Conservation (phyloP, 805 yeast species). For the Starmerella bombicola region DNA sequence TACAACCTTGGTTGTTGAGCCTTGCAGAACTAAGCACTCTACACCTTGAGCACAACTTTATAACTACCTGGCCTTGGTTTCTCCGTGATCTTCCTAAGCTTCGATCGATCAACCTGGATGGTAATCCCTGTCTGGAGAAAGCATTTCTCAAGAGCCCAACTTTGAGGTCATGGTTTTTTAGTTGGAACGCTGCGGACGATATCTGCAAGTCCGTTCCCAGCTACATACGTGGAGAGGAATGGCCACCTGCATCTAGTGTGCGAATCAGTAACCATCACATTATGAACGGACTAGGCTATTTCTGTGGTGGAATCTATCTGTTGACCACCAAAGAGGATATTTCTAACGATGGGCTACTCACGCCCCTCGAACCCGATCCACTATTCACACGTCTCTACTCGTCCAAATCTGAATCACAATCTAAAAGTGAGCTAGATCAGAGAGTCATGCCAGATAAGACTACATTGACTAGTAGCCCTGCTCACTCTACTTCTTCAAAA, state of each 20-base stretch:
- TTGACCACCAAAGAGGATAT: slow-evolving; percentile 3
- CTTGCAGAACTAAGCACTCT: slow-evolving; percentile 1
- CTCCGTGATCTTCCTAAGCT: slow-evolving; percentile 4
- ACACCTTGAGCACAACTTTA: slow-evolving; percentile 13
- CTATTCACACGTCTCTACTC: slow-evolving; percentile 2
- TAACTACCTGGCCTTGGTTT: slow-evolving; percentile 19
- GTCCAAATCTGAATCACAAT: not conserved
- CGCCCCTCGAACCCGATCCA: slow-evolving; percentile 12
- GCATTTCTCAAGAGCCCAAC: slow-evolving; percentile 17
- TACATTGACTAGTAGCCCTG: not conserved
- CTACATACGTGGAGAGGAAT: slow-evolving; percentile 16
- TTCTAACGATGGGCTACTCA: slow-evolving; percentile 12
- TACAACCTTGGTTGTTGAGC: slow-evolving; percentile 14
- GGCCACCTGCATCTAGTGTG: slow-evolving; percentile 12
- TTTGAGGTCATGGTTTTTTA: slow-evolving; percentile 8
- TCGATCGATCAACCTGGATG: slow-evolving; percentile 7
- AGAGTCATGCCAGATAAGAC: too few relatives aligned
- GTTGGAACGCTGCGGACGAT: slow-evolving; percentile 1
- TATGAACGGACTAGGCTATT: slow-evolving; percentile 9
- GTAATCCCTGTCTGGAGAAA: slow-evolving; percentile 18
- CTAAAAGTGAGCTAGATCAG: too few relatives aligned
- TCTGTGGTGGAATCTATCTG: slow-evolving; percentile 17
- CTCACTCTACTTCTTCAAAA: not conserved
- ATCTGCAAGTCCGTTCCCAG: slow-evolving; percentile 1
- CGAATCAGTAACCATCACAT: slow-evolving; percentile 1